Percentiles rank a stretch among this genome's conserved stretches.
Evolutionary conservation across 768 basidiomycete genomes (phyloP).

Genomic region (Leccinum disarticulatum): DNA sequence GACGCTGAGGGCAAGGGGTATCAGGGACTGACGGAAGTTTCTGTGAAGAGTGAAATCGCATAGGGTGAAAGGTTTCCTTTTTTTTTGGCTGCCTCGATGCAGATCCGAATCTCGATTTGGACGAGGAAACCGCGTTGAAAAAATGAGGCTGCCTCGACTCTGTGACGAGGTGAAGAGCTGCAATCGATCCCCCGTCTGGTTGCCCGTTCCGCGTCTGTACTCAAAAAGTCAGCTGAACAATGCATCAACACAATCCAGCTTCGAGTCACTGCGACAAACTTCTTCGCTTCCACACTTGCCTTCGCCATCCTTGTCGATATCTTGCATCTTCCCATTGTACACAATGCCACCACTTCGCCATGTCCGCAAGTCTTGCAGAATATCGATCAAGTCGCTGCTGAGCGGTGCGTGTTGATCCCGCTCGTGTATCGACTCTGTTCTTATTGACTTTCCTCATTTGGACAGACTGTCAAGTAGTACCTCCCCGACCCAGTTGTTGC

Average conservation of each 20-base stretch:
- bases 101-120: slow-evolving; percentile 32
- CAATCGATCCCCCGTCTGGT: slow-evolving; percentile 10
- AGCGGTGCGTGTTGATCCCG: slow-evolving; percentile 30
- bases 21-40: not conserved
- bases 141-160: slow-evolving; percentile 41
- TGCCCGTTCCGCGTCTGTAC: slow-evolving; percentile 22
- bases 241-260: slow-evolving; percentile 2
- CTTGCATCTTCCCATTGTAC: not conserved
- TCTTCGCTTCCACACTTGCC: not conserved
- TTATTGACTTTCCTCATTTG: slow-evolving; percentile 37
- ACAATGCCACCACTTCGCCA: slow-evolving; percentile 36
- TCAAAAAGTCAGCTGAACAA: slow-evolving; percentile 29
- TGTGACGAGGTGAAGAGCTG: slow-evolving; percentile 40
- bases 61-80: slow-evolving; percentile 14
- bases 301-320: slow-evolving; percentile 2
- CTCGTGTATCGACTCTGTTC: slow-evolving; percentile 22
- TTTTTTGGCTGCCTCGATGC: slow-evolving; percentile 23
- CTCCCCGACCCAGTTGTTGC: slow-evolving; percentile 19
- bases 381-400: slow-evolving; percentile 41
- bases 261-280: not conserved
- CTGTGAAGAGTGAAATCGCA: slow-evolving; percentile 1
- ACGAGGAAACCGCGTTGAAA: slow-evolving; percentile 21
- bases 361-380: slow-evolving; percentile 44
- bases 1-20: not conserved
- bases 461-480: slow-evolving; percentile 29